A percentile compares a stretch with the other conserved stretches of the same genome.
Conservation (phyloP, 1,139 yeast genomes). For the Geotrichum macrosporum region DNA sequence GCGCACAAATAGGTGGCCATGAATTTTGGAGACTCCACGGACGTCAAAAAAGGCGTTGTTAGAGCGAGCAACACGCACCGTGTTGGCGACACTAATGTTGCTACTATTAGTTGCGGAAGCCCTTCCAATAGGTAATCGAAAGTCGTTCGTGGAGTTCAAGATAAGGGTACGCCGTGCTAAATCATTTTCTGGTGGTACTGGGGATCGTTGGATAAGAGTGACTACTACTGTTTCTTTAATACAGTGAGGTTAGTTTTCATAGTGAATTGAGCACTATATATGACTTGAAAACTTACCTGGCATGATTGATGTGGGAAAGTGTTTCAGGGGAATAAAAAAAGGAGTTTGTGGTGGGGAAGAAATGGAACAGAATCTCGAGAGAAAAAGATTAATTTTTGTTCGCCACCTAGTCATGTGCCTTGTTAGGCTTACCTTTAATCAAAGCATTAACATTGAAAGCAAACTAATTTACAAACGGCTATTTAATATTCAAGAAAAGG, state of each 20-base stretch:
- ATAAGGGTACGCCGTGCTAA: slow-evolving; percentile 1
- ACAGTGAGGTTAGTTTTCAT: too few species aligned
- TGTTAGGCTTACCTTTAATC: background rate
- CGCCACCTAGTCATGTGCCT: slow-evolving; percentile 7
- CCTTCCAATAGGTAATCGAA: slow-evolving; percentile 12
- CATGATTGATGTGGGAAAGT: background rate
- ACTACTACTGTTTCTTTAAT: background rate
- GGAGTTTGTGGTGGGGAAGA: background rate
- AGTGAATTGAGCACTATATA: background rate
- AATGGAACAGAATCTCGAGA: background rate
- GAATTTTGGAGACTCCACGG: slow-evolving; percentile 26
- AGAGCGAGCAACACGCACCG: slow-evolving; percentile 1
- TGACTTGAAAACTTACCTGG: background rate
- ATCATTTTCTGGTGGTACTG: slow-evolving; percentile 1
- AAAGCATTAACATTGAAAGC: too few species aligned
- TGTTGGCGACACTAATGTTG: background rate
- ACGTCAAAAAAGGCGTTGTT: slow-evolving; percentile 24
- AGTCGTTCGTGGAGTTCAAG: slow-evolving; percentile 4
- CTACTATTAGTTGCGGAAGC: background rate
- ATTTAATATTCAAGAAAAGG: too few species aligned
- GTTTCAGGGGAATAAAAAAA: background rate
- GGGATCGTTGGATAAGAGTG: slow-evolving; percentile 6
- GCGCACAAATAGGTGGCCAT: slow-evolving; percentile 23
- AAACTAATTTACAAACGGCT: too few species aligned
- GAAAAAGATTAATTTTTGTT: too few species aligned